phyloP scores from a whole-genome alignment of 257 asterid genomes.

The Solanum boliviense region DNA sequence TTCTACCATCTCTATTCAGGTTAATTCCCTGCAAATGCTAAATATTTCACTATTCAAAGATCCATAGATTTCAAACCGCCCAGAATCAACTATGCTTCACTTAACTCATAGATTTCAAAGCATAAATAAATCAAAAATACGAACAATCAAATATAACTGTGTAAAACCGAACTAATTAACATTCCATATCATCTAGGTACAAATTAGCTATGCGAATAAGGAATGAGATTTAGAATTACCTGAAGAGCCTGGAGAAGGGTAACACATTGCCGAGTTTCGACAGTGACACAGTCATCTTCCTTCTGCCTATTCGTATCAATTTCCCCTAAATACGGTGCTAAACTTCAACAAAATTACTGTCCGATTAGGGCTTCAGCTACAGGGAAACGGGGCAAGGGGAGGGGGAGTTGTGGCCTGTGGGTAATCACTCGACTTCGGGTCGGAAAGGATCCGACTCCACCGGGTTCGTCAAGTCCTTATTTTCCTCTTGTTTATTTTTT shows the following conservation, averaged over 20 bases:
- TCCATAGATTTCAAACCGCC: neutral
- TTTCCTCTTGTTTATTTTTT: neutral
- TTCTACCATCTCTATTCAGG: neutral
- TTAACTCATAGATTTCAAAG: neutral
- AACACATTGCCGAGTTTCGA: constrained; percentile 11
- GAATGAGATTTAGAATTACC: constrained; percentile 2
- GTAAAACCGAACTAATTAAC: neutral
- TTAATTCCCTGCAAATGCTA: neutral
- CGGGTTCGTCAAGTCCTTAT: neutral
- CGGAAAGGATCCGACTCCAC: neutral
- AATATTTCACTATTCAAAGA: neutral
- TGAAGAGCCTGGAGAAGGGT: constrained; percentile 21
- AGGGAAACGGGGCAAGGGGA: neutral
- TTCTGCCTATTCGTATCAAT: neutral
- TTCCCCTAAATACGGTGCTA: neutral
- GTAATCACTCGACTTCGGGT: neutral
- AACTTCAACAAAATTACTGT: neutral
- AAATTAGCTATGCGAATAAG: neutral
- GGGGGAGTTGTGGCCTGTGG: neutral
- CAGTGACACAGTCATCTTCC: constrained; percentile 8
- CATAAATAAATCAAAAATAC: neutral
- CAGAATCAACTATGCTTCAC: neutral
- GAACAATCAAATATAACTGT: neutral
- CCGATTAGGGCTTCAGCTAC: neutral
- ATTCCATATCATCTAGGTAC: neutral